Evolutionary conservation across 352 stramenopile species (phyloP), one percentile per base, ranked within the genome.

Genomic region (Aphanomyces cochlioides): DNA sequence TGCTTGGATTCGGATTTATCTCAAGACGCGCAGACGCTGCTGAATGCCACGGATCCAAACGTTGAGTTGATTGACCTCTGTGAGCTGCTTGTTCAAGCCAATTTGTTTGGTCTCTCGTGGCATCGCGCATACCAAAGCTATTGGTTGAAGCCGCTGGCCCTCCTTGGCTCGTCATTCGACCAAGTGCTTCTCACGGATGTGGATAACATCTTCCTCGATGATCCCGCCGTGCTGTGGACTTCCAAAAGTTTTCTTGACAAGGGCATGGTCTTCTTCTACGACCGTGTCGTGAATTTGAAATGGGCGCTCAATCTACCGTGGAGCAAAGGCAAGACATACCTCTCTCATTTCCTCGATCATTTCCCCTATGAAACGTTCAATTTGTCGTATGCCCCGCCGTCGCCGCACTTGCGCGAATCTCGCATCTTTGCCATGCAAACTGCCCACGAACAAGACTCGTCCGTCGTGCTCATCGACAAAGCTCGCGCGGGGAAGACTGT

Each of bases 141-240:
- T 38, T 71, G 59, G 60, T 13, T 74, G 43, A 74, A 74, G 59
- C 28, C 78, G 4, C 68, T 86, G 0, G 80, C 82, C 3, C 56
- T 87, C 7, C 72, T 85, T 45, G 79, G 74, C 48, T 81, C 80
- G 4, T 76, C 78, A 13, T 75, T 87, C 47, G 67, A 77, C 36
- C 72, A 87, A 43, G 75, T 89, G 36, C 72, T 87, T 58, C 76
- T 87, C 36, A 63, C 86, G 17, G 81, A 89, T 34, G 79, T 75
- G 0, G 66, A 73, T 69, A 79, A 79, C 34, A 76, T 86, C 67
- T 40, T 82, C 17, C 60, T 84, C 39, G 73, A 80, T 36, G 53
- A 87, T 53, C 76, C 81, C 7, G 47, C 72, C 4, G 19, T 54
- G 12, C 10, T 82, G 7, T 68, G 78, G 38, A 66, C 15, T 56